phyloP scores from a whole-genome alignment of 2,329 filamentous ascomycete species.

The Aspergillus neotritici region DNA sequence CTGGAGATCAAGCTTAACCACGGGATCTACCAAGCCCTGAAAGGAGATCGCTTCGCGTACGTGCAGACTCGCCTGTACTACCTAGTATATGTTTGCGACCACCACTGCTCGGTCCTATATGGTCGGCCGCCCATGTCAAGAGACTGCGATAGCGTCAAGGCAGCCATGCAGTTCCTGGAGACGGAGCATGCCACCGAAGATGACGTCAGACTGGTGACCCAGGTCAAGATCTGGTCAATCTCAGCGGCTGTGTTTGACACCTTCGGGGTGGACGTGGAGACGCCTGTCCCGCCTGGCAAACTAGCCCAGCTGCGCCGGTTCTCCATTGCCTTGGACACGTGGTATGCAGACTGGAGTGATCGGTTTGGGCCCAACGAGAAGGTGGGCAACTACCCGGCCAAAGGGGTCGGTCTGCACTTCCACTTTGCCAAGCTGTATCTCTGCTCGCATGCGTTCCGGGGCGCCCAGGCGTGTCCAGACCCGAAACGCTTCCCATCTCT shows the following conservation, averaged over 20 bases:
- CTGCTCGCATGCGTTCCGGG: slow-evolving; percentile 42
- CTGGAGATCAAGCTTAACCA: slow-evolving; percentile 21
- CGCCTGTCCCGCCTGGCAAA: slow-evolving; percentile 10
- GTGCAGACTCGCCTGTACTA: slow-evolving; percentile 27
- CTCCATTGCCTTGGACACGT: slow-evolving; percentile 16
- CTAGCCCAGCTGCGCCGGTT: slow-evolving; percentile 17
- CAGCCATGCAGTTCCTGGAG: slow-evolving; percentile 22
- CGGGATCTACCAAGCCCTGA: slow-evolving; percentile 18
- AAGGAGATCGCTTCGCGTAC: slow-evolving; percentile 18
- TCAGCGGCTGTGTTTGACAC: slow-evolving; percentile 29
- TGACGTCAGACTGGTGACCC: slow-evolving; percentile 30
- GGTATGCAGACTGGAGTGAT: slow-evolving; percentile 18
- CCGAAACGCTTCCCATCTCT: slow-evolving; percentile 16
- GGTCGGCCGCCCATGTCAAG: slow-evolving; percentile 32
- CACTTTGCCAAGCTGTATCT: slow-evolving; percentile 45
- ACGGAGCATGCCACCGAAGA: slow-evolving; percentile 28
- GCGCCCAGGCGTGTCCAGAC: slow-evolving; percentile 11
- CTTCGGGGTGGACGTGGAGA: slow-evolving; percentile 29
- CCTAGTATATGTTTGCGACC: slow-evolving; percentile 35
- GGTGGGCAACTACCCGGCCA: slow-evolving; percentile 41
- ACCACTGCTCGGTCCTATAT: slow-evolving; percentile 35
- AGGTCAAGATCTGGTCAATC: slow-evolving; percentile 31
- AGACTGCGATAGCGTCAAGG: slow-evolving; percentile 28
- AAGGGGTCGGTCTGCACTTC: slow-evolving; percentile 42
- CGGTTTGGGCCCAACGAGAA: slow-evolving; percentile 28